Conservation (phyloP, 2,329 filamentous ascomycete species). For the Aphanocladium album region DNA sequence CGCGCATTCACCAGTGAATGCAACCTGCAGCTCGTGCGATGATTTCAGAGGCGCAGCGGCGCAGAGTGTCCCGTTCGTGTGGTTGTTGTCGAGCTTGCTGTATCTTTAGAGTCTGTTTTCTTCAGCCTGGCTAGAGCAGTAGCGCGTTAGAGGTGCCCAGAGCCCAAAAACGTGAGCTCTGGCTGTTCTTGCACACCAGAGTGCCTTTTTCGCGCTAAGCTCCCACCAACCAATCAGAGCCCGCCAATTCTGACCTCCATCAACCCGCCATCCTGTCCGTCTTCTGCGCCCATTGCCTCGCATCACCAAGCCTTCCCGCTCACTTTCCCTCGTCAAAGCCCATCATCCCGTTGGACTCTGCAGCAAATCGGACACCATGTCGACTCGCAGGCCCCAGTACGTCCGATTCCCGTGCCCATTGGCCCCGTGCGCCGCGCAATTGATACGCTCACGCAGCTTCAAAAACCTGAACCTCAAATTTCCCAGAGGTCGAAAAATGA, state of each 20-base stretch:
- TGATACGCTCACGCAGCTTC: conserved; percentile 9
- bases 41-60: not conserved
- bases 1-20: not conserved
- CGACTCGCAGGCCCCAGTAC: conserved; percentile 39
- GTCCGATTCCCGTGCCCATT: conserved; percentile 20
- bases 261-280: conserved; percentile 24
- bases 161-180: conserved; percentile 7
- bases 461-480: not conserved
- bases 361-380: conserved; percentile 33
- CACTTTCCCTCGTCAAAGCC: conserved; percentile 23
- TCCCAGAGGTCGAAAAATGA: too few relatives aligned
- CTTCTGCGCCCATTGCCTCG: conserved; percentile 18
- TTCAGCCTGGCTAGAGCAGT: not conserved
- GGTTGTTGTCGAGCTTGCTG: not conserved
- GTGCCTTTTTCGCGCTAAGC: conserved; percentile 27
- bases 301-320: conserved; percentile 20
- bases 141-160: not conserved
- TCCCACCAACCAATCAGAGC: conserved; percentile 30
- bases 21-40: not conserved
- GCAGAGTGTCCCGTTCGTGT: not conserved
- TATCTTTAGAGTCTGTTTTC: not conserved
- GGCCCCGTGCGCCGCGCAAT: conserved; percentile 16
- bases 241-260: conserved; percentile 36
- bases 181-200: not conserved
- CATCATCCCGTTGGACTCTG: conserved; percentile 17